phyloP scores from a whole-genome alignment of 2,329 filamentous ascomycete species.

The Domatiomyces globalis region DNA sequence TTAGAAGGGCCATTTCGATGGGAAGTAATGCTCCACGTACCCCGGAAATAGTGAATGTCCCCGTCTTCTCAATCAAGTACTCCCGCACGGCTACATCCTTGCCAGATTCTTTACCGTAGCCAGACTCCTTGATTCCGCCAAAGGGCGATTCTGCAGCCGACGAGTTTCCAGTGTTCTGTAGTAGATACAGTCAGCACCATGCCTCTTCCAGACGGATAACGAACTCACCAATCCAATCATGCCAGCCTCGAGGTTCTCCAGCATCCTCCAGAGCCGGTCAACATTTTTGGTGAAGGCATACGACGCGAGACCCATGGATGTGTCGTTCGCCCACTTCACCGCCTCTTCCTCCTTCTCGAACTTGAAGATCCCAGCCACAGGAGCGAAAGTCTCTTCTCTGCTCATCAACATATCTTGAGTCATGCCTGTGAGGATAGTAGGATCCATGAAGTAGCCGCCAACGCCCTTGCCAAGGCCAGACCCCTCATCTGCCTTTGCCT shows the following conservation, averaged over 20 bases:
- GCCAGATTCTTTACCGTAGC: conserved; percentile 53
- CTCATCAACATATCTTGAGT: conserved; percentile 44
- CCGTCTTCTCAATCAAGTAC: conserved; percentile 51
- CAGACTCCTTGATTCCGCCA: conserved; percentile 53
- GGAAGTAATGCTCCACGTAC: neutral
- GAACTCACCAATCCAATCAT: conserved; percentile 48
- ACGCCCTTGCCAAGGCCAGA: conserved; percentile 31
- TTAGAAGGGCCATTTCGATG: neutral
- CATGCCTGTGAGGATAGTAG: conserved; percentile 49
- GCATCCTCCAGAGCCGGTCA: conserved; percentile 49
- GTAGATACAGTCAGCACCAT: neutral
- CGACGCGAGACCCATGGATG: conserved; percentile 32
- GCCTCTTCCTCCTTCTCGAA: conserved; percentile 53
- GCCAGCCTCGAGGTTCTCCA: conserved; percentile 54
- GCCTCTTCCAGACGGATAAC: neutral
- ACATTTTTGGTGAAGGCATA: conserved; percentile 57
- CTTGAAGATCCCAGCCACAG: conserved; percentile 48
- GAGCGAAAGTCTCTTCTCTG: conserved; percentile 44
- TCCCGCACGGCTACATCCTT: conserved; percentile 52
- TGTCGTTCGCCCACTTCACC: conserved; percentile 28
- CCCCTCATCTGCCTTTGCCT: conserved; percentile 33
- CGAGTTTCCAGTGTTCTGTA: conserved; percentile 37
- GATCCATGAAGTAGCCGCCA: conserved; percentile 55
- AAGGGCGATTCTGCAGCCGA: conserved; percentile 54
- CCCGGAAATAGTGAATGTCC: conserved; percentile 46